A percentile compares a stretch with the other conserved stretches of the same genome.
These are phyloP conservation scores for Xylaria polymorpha DNA, from an alignment of 2,329 filamentous ascomycete species.

Conservation along the genomic window DNA sequence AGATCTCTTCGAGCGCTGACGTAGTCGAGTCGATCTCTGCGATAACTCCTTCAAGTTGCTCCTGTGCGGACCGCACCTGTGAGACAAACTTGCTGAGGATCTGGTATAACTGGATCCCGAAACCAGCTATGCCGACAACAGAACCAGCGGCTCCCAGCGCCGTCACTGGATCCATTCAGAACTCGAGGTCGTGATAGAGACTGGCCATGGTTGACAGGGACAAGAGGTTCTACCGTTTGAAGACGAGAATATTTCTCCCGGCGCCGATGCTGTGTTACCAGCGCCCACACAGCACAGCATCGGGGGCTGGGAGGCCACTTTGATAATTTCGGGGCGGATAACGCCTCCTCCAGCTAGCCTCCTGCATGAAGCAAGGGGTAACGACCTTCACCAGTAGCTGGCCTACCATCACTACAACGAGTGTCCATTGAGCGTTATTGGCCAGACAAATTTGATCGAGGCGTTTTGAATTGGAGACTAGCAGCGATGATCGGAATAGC, in stretches of 20 bases:
- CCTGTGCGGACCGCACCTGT: not conserved
- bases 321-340: conserved; percentile 9
- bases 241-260: not conserved
- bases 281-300: not conserved
- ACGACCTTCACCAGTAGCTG: not conserved
- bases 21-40: not conserved
- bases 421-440: not conserved
- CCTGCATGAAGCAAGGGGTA: conserved; percentile 6
- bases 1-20: conserved; percentile 1
- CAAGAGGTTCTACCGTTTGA: not conserved
- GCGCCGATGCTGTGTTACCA: not conserved
- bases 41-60: conserved; percentile 4
- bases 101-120: conserved; percentile 19
- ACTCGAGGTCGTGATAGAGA: not conserved
- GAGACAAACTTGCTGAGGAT: conserved; percentile 1
- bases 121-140: conserved; percentile 19
- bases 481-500: not conserved
- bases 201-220: not conserved
- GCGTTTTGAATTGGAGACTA: not conserved
- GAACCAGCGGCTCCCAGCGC: conserved; percentile 20
- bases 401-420: not conserved
- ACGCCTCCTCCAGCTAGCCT: not conserved
- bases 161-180: conserved; percentile 23
- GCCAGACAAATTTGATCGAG: not conserved
- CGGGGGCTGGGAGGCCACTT: not conserved